These are phyloP conservation scores for Endothia cerciana DNA, from an alignment of 2,329 filamentous ascomycete genomes.

Conservation along the genomic window DNA sequence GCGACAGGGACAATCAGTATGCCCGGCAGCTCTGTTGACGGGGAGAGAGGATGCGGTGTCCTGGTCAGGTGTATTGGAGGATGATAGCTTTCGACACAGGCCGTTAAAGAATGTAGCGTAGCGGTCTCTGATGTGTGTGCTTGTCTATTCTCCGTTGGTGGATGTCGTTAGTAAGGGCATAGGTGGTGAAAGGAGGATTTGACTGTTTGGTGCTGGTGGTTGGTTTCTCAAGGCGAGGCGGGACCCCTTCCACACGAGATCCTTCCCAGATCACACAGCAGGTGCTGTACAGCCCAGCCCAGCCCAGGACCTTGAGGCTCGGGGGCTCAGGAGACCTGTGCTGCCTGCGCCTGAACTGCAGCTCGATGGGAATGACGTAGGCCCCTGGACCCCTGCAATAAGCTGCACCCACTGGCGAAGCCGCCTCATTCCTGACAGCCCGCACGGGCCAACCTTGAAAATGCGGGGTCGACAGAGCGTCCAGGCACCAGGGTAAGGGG, in stretches of 20 bases:
- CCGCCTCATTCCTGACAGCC: not conserved
- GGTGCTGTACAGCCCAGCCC: not conserved
- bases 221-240: no score
- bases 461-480: constrained; percentile 1
- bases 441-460: not conserved
- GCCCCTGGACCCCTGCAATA: not conserved
- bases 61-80: not conserved
- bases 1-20: not conserved
- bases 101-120: no score
- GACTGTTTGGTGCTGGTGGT: no score
- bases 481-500: not conserved
- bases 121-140: no score
- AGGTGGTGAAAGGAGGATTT: no score
- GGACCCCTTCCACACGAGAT: not conserved
- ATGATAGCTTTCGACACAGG: no score
- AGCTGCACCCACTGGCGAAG: not conserved
- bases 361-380: not conserved
- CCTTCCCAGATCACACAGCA: not conserved
- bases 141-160: no score
- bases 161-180: no score
- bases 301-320: not conserved
- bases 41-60: not conserved
- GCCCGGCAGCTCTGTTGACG: no score
- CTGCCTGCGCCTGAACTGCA: not conserved
- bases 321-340: not conserved